A percentile compares a stretch with the other conserved stretches of the same genome.
Conservation (phyloP, 2,329 filamentous ascomycete genomes). For the Claviceps paspali region DNA sequence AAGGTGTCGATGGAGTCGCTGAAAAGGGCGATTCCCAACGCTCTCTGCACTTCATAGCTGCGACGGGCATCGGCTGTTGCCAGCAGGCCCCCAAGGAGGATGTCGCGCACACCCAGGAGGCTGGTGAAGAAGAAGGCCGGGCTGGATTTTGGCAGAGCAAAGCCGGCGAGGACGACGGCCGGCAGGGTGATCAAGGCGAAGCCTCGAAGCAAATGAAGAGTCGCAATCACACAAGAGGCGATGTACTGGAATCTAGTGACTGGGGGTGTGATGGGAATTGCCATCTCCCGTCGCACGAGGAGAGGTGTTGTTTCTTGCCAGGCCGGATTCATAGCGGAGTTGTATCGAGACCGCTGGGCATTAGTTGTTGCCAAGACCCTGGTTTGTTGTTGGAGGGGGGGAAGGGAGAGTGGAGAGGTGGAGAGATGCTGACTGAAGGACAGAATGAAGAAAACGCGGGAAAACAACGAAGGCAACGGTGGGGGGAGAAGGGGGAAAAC, state of each 20-base stretch:
- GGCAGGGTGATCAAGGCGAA: conserved; percentile 15
- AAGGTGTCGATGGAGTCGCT: conserved; percentile 20
- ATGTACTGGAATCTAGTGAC: conserved; percentile 10
- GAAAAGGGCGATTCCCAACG: conserved; percentile 16
- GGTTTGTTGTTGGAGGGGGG: no score
- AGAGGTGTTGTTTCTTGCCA: conserved; percentile 5
- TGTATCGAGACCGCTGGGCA: no score
- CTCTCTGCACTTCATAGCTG: conserved; percentile 15
- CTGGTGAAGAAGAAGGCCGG: conserved; percentile 16
- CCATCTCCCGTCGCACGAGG: conserved; percentile 1
- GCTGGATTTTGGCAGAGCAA: conserved; percentile 15
- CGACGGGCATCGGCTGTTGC: conserved; percentile 11
- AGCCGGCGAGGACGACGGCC: conserved; percentile 14
- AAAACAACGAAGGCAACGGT: no score
- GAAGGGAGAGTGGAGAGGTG: no score
- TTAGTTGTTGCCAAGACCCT: no score
- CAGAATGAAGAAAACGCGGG: no score
- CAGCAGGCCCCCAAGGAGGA: conserved; percentile 16
- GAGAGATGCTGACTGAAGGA: no score
- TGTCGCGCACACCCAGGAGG: conserved; percentile 17
- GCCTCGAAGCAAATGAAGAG: conserved; percentile 15
- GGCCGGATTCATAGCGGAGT: neutral
- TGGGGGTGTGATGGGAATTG: neutral
- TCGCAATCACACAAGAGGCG: conserved; percentile 12
- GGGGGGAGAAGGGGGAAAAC: no score